A percentile compares a stretch with the other conserved stretches of the same genome.
Conservation (phyloP, 2,329 filamentous ascomycete genomes). For the Incumbomyces lentus region DNA sequence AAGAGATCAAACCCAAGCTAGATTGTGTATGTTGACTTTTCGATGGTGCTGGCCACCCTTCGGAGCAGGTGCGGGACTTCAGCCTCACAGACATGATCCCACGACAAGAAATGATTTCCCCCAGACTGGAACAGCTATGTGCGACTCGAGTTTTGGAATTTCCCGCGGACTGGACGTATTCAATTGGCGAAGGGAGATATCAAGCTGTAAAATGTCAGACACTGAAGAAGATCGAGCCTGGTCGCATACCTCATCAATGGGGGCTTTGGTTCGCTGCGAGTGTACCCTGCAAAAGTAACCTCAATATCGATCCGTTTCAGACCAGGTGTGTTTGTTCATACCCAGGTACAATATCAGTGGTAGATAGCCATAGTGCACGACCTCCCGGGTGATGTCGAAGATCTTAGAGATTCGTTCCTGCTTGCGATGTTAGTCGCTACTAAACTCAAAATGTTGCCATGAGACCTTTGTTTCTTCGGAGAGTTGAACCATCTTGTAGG, state of each 20-base stretch:
- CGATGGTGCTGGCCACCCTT: too few relatives aligned
- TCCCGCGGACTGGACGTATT: not conserved
- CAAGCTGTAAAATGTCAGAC: constrained; percentile 12
- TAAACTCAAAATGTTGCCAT: constrained; percentile 1
- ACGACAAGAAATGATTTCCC: too few relatives aligned
- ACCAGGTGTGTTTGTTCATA: constrained; percentile 31
- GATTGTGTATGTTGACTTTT: too few relatives aligned
- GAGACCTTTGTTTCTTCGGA: constrained; percentile 94
- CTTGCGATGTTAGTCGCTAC: not conserved
- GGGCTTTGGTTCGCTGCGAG: constrained; percentile 82
- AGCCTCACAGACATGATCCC: too few relatives aligned
- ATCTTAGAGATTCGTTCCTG: constrained; percentile 97
- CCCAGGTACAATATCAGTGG: constrained; percentile 94
- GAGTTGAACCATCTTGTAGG: constrained; percentile 40
- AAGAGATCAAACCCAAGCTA: too few relatives aligned
- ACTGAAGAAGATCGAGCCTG: not conserved
- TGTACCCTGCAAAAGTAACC: constrained; percentile 57
- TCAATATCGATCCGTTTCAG: not conserved
- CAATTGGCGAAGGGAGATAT: constrained; percentile 21
- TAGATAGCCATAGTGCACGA: constrained; percentile 96
- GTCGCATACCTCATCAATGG: constrained; percentile 57
- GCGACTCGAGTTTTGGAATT: too few relatives aligned
- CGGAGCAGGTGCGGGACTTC: too few relatives aligned
- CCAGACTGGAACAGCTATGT: too few relatives aligned
- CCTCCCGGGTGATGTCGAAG: constrained; percentile 87